A percentile compares a stretch with the other conserved stretches of the same genome.
These are phyloP conservation scores for Comarum palustre DNA, from an alignment of 306 rosid species.

Conservation along the genomic window DNA sequence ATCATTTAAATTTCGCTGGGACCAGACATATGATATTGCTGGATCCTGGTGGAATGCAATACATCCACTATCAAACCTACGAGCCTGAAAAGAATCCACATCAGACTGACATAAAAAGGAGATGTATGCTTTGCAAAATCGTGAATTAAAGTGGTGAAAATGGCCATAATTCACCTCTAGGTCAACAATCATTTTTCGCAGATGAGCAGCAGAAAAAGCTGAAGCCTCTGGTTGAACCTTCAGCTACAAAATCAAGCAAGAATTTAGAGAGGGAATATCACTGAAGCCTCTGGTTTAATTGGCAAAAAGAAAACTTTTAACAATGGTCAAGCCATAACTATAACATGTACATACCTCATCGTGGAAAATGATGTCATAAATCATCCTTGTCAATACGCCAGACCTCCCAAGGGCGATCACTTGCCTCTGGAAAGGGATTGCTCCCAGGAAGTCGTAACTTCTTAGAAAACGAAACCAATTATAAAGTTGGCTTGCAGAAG, in stretches of 20 bases:
- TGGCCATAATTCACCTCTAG: conserved; percentile 55
- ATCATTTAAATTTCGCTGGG: conserved; percentile 67
- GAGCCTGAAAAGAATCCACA: conserved; percentile 57
- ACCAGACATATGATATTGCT: conserved; percentile 80
- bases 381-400: conserved; percentile 90
- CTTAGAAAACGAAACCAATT: conserved; percentile 90
- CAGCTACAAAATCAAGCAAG: conserved; percentile 34
- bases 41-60: conserved; percentile 76
- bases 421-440: conserved; percentile 40
- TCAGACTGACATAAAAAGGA: conserved; percentile 21
- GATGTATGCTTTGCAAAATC: conserved; percentile 10
- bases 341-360: conserved; percentile 61
- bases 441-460: conserved; percentile 69
- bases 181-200: conserved; percentile 82
- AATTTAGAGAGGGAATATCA: conserved; percentile 19
- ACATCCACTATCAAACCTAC: conserved; percentile 83
- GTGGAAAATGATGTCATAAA: conserved; percentile 65
- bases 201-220: conserved; percentile 68
- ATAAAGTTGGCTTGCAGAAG: conserved; percentile 28
- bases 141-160: conserved; percentile 2
- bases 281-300: neutral
- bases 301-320: neutral
- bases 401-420: conserved; percentile 60
- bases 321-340: neutral
- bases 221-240: conserved; percentile 87